phyloP scores from a whole-genome alignment of 1,284 basidiomycete species.

The Porogramme epimiltina region DNA sequence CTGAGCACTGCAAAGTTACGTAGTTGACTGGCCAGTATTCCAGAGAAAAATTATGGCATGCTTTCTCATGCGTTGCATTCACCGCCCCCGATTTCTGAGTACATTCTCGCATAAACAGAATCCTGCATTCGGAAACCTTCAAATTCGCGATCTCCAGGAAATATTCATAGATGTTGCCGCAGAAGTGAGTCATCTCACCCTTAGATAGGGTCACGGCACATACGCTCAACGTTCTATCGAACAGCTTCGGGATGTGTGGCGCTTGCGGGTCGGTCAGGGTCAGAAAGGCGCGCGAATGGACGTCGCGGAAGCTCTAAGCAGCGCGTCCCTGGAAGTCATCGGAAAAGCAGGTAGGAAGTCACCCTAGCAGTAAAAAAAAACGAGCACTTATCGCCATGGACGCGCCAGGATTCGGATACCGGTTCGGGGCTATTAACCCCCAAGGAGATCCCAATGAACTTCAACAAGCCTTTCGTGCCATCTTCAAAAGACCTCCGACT shows the following conservation, averaged over 20 bases:
- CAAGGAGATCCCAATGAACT: constrained; percentile 38
- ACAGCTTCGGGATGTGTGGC: constrained; percentile 33
- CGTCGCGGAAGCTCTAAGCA: constrained; percentile 41
- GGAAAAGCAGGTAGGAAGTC: constrained; percentile 42
- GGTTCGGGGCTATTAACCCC: constrained; percentile 35
- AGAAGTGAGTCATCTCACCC: constrained; percentile 33
- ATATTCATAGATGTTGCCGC: constrained; percentile 56
- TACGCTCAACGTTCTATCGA: background rate
- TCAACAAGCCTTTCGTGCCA: constrained; percentile 37
- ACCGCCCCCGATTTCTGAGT: no score
- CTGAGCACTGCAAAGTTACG: no score
- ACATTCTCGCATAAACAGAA: no score
- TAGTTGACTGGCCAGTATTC: no score
- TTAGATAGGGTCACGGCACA: background rate
- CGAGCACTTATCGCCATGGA: no score
- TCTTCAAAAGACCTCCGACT: constrained; percentile 12
- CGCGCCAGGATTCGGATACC: constrained; percentile 43
- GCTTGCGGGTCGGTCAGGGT: constrained; percentile 9
- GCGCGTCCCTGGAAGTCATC: constrained; percentile 51
- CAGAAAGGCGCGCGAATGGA: constrained; percentile 29
- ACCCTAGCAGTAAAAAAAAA: no score
- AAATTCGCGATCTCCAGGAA: constrained; percentile 53
- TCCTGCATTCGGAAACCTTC: constrained; percentile 56
- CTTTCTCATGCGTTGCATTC: no score
- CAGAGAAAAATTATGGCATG: no score